Evolutionary conservation across 352 stramenopile species (phyloP).

Genomic region (Peronospora farinosa): DNA sequence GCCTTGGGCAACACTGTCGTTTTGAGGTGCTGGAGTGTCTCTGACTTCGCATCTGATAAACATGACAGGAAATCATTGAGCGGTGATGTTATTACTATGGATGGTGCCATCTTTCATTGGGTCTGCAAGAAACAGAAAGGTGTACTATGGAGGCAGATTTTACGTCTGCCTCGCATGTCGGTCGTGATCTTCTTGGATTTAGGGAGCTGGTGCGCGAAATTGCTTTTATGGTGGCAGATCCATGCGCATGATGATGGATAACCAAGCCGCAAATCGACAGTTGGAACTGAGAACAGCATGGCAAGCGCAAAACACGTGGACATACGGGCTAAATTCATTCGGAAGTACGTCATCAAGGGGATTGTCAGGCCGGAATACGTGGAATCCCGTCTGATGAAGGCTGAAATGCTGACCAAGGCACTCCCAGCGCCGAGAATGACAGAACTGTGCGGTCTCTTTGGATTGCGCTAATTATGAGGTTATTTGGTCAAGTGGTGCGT

Average conservation of each 20-base stretch:
- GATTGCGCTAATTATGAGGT: neutral
- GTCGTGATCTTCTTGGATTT: neutral
- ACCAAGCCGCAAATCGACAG: neutral
- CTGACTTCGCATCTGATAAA: constrained; percentile 3
- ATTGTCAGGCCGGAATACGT: neutral
- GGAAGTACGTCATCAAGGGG: neutral
- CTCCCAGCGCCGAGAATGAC: neutral
- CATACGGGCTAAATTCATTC: neutral
- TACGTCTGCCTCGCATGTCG: constrained; percentile 3
- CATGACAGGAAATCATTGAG: constrained; percentile 1
- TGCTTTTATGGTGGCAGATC: neutral
- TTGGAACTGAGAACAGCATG: neutral
- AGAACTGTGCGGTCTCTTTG: neutral
- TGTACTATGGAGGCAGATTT: constrained; percentile 1
- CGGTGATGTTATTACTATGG: constrained; percentile 2
- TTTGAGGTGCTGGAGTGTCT: neutral
- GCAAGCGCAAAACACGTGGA: neutral
- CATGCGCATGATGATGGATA: neutral
- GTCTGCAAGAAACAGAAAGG: constrained; percentile 5
- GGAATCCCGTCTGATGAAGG: neutral
- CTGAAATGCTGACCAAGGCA: neutral
- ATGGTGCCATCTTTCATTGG: constrained; percentile 2
- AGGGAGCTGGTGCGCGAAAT: neutral
- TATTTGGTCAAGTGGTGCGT: too few species aligned
- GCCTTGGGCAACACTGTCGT: neutral